phyloP scores from a whole-genome alignment of 257 asterid species.

The Solanum okadae region DNA sequence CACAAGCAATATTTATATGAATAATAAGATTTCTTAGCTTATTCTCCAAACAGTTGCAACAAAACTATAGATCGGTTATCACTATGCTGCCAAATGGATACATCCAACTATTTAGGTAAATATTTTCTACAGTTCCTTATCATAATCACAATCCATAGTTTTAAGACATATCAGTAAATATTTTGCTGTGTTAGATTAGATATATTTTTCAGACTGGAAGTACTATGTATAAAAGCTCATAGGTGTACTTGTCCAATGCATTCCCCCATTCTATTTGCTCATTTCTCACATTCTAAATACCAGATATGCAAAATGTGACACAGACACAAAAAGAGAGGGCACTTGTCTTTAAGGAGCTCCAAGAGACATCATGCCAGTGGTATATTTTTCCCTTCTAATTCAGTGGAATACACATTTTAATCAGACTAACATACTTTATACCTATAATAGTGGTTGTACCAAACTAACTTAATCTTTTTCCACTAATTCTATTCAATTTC shows the following conservation, averaged over 20 bases:
- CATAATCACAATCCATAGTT: background rate
- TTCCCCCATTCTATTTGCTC: background rate
- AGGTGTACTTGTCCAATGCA: background rate
- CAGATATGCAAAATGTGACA: background rate
- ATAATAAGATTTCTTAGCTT: background rate
- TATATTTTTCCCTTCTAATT: background rate
- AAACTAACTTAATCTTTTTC: slow-evolving; percentile 7
- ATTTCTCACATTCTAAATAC: background rate
- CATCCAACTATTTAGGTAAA: background rate
- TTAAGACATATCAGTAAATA: background rate
- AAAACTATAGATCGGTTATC: background rate
- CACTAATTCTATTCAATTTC: background rate
- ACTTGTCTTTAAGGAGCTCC: background rate
- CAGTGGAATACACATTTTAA: background rate
- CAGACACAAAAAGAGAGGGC: background rate
- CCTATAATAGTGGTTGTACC: background rate
- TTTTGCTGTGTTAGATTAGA: background rate
- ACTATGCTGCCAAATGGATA: background rate
- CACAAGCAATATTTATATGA: background rate
- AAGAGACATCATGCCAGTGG: background rate
- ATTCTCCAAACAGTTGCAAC: background rate
- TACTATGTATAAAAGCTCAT: background rate
- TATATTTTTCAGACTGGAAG: background rate
- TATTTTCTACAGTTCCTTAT: background rate
- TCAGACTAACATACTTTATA: background rate